Evolutionary conservation across 2,329 filamentous ascomycete species (phyloP).

Genomic region (Fusarium nodosum): DNA sequence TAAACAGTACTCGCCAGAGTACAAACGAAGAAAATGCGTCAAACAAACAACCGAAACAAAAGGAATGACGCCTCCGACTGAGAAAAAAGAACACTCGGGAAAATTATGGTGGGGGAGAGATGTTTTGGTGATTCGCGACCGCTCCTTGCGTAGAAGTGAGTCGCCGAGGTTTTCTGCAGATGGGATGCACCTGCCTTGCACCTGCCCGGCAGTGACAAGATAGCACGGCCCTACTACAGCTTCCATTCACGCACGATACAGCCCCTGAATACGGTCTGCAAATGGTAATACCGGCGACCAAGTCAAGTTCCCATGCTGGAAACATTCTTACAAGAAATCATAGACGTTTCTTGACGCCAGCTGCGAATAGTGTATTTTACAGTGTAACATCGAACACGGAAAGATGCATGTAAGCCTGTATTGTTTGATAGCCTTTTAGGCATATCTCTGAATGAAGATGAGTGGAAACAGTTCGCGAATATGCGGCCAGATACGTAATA

Average conservation of each 20-base stretch:
- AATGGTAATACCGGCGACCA: background rate
- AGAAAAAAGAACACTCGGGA: background rate
- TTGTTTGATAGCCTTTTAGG: background rate
- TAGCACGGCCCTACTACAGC: background rate
- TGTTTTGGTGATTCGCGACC: conserved; percentile 1
- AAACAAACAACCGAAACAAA: background rate
- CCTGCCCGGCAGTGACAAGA: conserved; percentile 9
- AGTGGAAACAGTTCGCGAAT: conserved; percentile 35
- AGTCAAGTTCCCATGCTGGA: background rate
- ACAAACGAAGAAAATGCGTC: background rate
- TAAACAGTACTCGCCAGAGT: background rate
- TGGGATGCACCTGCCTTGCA: conserved; percentile 11
- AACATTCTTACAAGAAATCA: background rate
- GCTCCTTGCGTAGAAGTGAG: conserved; percentile 9
- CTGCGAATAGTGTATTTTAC: background rate
- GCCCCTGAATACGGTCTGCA: background rate
- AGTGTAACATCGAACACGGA: background rate
- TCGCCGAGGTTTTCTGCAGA: background rate
- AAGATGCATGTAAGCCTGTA: background rate
- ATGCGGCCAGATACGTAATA: background rate
- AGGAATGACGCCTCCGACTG: background rate
- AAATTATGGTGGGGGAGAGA: background rate
- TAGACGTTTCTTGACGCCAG: background rate
- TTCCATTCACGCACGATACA: background rate
- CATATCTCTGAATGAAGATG: conserved; percentile 25